Conservation (phyloP, 768 basidiomycete species). For the Rhodosporidiobolus sp. region DNA sequence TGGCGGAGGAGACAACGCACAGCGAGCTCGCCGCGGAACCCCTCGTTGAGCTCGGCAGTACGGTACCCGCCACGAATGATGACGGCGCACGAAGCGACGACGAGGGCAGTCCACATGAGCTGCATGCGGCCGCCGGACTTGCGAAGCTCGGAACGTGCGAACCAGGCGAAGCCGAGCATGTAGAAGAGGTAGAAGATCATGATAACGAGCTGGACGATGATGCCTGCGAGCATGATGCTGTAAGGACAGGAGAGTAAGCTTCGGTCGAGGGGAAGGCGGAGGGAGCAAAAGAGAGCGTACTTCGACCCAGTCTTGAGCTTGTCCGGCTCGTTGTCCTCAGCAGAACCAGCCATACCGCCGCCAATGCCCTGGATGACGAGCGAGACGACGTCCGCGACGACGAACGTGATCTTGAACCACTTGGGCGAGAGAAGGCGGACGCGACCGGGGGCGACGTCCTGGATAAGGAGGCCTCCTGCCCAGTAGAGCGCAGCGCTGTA, state of each 20-base stretch:
- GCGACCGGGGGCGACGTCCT: neutral
- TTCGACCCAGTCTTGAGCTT: conserved; percentile 2
- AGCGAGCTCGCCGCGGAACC: conserved; percentile 21
- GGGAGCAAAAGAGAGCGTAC: neutral
- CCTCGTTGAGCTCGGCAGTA: conserved; percentile 23
- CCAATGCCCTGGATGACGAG: conserved; percentile 33
- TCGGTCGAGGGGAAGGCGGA: neutral
- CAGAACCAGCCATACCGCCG: conserved; percentile 17
- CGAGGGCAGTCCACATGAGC: conserved; percentile 10
- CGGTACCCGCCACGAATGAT: conserved; percentile 32
- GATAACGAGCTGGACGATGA: neutral
- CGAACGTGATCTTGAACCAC: conserved; percentile 28
- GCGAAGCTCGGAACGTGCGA: neutral
- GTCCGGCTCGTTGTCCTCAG: neutral
- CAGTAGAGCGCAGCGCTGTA: conserved; percentile 32
- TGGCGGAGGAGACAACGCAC: neutral
- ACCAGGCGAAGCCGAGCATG: neutral
- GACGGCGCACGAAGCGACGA: neutral
- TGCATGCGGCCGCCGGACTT: conserved; percentile 6
- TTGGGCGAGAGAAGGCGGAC: conserved; percentile 8
- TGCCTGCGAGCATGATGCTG: conserved; percentile 33
- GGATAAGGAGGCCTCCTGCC: conserved; percentile 19
- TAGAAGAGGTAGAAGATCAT: conserved; percentile 28
- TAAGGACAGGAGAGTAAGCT: neutral
- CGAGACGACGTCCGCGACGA: conserved; percentile 29